A percentile compares a stretch with the other conserved stretches of the same genome.
phyloP scores from a whole-genome alignment of 2,329 filamentous ascomycete species.

The Neodidymelliopsis sp. region DNA sequence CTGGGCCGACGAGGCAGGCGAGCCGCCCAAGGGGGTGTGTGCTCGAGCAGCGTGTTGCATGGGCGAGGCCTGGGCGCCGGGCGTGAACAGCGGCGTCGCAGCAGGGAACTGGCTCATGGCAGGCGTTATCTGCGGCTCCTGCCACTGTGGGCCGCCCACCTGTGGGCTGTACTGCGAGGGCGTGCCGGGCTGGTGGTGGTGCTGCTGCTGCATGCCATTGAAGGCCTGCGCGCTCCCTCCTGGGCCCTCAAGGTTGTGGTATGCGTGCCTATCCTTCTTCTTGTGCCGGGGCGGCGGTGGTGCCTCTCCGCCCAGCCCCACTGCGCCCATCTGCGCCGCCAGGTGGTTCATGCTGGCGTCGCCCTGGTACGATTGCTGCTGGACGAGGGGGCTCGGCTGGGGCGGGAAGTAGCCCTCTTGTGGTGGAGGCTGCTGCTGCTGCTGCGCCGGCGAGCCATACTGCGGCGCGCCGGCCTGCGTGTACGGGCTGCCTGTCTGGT shows the following conservation, averaged over 20 bases:
- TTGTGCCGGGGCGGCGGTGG: conserved; percentile 63
- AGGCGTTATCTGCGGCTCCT: conserved; percentile 52
- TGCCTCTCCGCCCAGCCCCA: conserved; percentile 47
- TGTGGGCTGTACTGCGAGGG: conserved; percentile 61
- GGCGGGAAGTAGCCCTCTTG: conserved; percentile 54
- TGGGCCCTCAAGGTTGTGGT: conserved; percentile 82
- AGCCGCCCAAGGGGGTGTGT: conserved; percentile 33
- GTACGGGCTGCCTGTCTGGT: conserved; percentile 49
- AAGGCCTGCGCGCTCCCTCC: conserved; percentile 71
- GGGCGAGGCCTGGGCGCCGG: conserved; percentile 44
- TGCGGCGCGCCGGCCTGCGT: conserved; percentile 42
- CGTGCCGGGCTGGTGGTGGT: conserved; percentile 60
- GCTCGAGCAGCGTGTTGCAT: conserved; percentile 48
- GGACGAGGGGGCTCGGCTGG: conserved; percentile 37
- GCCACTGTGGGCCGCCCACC: conserved; percentile 49
- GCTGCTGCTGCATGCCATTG: conserved; percentile 71
- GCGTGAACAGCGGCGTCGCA: conserved; percentile 62
- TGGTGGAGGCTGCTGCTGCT: conserved; percentile 34
- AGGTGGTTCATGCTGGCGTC: conserved; percentile 46
- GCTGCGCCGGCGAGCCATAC: conserved; percentile 36
- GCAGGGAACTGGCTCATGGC: conserved; percentile 69
- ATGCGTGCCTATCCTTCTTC: conserved; percentile 95
- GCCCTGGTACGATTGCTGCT: conserved; percentile 26
- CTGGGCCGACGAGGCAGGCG: conserved; percentile 67
- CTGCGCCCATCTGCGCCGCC: conserved; percentile 37